Conservation (phyloP, 2,329 filamentous ascomycete genomes). For the Stagonosporopsis cucurbitacearum region DNA sequence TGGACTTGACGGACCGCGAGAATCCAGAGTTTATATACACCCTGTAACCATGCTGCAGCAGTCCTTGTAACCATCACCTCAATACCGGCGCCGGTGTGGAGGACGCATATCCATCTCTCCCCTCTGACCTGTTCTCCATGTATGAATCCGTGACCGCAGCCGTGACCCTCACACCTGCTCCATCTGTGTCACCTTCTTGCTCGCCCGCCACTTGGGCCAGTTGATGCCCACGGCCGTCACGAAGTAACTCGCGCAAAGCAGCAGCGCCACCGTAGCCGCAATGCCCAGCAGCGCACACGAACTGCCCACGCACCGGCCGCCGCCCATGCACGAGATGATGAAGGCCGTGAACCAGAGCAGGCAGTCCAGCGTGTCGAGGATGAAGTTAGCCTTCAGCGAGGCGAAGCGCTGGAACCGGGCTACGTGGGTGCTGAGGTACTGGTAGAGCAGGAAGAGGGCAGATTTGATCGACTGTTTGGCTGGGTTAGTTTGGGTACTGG, state of each 20-base stretch:
- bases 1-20: conserved; percentile 71
- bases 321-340: conserved; percentile 16
- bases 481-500: too few relatives aligned
- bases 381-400: conserved; percentile 50
- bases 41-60: conserved; percentile 44
- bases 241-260: background rate
- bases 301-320: conserved; percentile 6
- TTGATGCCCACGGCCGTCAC: background rate
- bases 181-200: background rate
- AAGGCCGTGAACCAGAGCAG: conserved; percentile 22
- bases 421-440: conserved; percentile 49
- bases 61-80: background rate
- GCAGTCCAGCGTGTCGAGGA: conserved; percentile 50
- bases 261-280: conserved; percentile 1
- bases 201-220: conserved; percentile 8
- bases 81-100: background rate
- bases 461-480: conserved; percentile 38
- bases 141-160: background rate
- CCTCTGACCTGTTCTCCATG: too few relatives aligned
- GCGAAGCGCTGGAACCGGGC: conserved; percentile 42
- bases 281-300: conserved; percentile 11
- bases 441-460: conserved; percentile 50
- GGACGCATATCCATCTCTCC: too few relatives aligned
- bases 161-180: conserved; percentile 1
- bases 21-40: conserved; percentile 69